phyloP scores from a whole-genome alignment of 2,329 filamentous ascomycete species.

The Catunica adiposa region DNA sequence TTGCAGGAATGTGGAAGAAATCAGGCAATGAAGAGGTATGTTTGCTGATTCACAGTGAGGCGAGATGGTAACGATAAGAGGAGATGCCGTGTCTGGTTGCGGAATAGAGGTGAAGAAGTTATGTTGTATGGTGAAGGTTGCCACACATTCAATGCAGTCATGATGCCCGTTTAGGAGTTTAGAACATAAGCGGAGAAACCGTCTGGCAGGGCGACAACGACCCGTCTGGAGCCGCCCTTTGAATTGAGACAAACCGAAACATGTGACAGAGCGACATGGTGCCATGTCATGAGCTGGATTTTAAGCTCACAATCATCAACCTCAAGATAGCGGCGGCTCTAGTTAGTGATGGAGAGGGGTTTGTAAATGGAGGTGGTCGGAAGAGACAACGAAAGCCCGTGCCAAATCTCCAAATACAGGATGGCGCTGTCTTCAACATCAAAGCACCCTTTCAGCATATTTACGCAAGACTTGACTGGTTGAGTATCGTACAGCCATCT shows the following conservation, averaged over 20 bases:
- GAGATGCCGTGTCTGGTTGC: not conserved
- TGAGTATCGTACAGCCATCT: too few relatives aligned
- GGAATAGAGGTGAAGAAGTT: not conserved
- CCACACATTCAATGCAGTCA: not conserved
- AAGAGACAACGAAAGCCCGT: not conserved
- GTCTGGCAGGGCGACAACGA: not conserved
- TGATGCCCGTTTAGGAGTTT: not conserved
- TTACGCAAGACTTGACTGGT: not conserved
- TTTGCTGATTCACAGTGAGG: too few relatives aligned
- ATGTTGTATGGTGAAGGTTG: not conserved
- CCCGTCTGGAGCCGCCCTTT: too few relatives aligned
- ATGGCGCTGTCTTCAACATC: not conserved
- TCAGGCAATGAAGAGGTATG: not conserved
- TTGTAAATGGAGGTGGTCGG: constrained; percentile 1
- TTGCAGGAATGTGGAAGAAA: not conserved
- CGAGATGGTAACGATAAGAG: not conserved
- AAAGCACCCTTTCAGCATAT: not conserved
- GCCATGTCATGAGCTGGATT: too few relatives aligned
- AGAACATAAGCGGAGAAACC: not conserved
- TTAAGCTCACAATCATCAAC: too few relatives aligned
- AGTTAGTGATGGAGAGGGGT: not conserved
- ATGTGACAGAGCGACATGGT: not conserved
- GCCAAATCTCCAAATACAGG: not conserved
- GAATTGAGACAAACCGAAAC: not conserved
- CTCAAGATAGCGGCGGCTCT: too few relatives aligned